These are phyloP conservation scores for Podospora fimiseda DNA, from an alignment of 495 filamentous ascomycete genomes.

Conservation along the genomic window DNA sequence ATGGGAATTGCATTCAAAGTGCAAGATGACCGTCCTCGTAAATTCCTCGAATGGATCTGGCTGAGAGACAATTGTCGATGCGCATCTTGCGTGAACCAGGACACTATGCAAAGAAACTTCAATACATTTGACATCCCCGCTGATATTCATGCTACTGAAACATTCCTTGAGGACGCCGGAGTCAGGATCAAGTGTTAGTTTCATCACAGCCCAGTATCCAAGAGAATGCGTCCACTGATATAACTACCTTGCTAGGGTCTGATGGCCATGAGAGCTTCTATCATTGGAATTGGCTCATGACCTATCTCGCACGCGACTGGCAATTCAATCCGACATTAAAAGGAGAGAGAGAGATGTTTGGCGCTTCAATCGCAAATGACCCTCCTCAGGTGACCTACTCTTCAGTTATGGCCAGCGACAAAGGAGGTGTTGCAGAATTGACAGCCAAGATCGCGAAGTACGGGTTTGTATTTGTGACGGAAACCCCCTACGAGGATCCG, in stretches of 20 bases:
- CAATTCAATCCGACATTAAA: slow-evolving; percentile 1
- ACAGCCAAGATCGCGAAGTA: slow-evolving; percentile 41
- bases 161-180: slow-evolving; percentile 26
- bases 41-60: not conserved
- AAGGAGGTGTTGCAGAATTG: slow-evolving; percentile 19
- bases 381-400: slow-evolving; percentile 52
- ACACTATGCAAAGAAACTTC: slow-evolving; percentile 67
- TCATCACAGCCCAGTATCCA: not conserved
- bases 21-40: not conserved
- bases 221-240: not conserved
- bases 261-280: slow-evolving; percentile 54
- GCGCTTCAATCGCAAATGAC: slow-evolving; percentile 24
- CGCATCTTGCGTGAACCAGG: slow-evolving; percentile 61
- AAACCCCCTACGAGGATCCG: slow-evolving; percentile 56
- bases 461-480: slow-evolving; percentile 67
- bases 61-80: slow-evolving; percentile 80
- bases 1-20: not conserved
- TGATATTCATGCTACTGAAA: slow-evolving; percentile 39
- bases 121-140: slow-evolving; percentile 61
- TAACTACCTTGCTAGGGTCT: slow-evolving; percentile 18
- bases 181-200: slow-evolving; percentile 40
- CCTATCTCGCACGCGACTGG: slow-evolving; percentile 34
- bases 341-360: slow-evolving; percentile 8
- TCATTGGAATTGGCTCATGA: slow-evolving; percentile 44
- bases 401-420: slow-evolving; percentile 50